Percentiles rank a stretch among this genome's conserved stretches.
phyloP scores from a whole-genome alignment of 176 grass and related monocot species.

The Bromus sterilis region DNA sequence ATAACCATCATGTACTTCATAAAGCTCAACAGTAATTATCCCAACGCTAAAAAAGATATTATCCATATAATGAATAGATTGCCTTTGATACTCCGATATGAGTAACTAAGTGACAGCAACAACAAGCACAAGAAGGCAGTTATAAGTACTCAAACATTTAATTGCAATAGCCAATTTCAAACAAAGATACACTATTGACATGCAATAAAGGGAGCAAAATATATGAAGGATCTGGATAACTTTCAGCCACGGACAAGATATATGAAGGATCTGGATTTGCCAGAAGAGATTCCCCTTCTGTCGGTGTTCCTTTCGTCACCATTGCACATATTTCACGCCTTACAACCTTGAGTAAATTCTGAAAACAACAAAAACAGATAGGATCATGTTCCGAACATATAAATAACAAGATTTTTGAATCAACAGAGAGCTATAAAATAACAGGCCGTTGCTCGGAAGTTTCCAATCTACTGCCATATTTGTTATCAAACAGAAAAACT shows the following conservation, averaged over 20 bases:
- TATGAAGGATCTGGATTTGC: conserved; percentile 80
- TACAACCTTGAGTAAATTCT: conserved; percentile 74
- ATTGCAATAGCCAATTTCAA: too few species aligned
- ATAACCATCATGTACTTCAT: not conserved
- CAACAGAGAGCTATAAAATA: not conserved
- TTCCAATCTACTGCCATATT: not conserved
- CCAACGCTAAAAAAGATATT: not conserved
- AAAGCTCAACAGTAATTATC: not conserved
- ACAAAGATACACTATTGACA: not conserved
- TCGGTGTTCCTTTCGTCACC: conserved; percentile 88
- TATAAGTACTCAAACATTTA: conserved; percentile 5
- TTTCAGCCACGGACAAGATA: conserved; percentile 76
- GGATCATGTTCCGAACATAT: not conserved
- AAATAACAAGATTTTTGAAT: not conserved
- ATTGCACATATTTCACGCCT: conserved; percentile 95
- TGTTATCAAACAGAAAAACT: not conserved
- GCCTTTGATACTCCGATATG: not conserved
- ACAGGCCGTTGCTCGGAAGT: not conserved
- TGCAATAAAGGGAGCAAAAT: not conserved
- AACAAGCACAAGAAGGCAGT: conserved; percentile 8
- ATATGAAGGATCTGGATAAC: conserved; percentile 29
- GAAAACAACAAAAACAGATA: conserved; percentile 8
- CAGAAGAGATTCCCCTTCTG: conserved; percentile 74
- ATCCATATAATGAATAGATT: not conserved
- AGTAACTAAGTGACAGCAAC: not conserved